A percentile compares a stretch with the other conserved stretches of the same genome.
Evolutionary conservation across 2,329 filamentous ascomycete species (phyloP).

Genomic region (Fusarium musae): DNA sequence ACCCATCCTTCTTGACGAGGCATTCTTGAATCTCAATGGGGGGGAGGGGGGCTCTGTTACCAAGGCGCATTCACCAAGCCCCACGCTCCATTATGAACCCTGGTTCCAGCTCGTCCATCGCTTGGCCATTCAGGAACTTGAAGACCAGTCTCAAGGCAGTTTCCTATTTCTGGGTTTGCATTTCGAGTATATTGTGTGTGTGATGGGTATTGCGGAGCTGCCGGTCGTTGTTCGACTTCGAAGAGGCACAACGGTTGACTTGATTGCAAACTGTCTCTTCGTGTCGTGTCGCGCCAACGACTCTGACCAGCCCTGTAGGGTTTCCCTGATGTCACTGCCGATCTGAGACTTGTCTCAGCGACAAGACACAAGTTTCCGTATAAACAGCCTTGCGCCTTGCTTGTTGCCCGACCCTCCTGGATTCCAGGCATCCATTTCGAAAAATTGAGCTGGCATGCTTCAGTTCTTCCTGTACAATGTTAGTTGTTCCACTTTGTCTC

Average conservation of each 20-base stretch:
- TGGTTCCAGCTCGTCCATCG: slow-evolving; percentile 35
- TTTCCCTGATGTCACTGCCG: slow-evolving; percentile 38
- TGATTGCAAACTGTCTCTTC: neutral
- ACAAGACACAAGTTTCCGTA: slow-evolving; percentile 12
- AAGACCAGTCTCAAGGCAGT: slow-evolving; percentile 35
- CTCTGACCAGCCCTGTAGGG: slow-evolving; percentile 43
- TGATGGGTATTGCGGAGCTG: slow-evolving; percentile 22
- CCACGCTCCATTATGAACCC: slow-evolving; percentile 36
- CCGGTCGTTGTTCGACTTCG: slow-evolving; percentile 21
- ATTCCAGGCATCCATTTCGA: slow-evolving; percentile 15
- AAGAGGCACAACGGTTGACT: slow-evolving; percentile 17
- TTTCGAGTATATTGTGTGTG: slow-evolving; percentile 13
- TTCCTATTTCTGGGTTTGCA: slow-evolving; percentile 28
- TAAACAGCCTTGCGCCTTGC: slow-evolving; percentile 2
- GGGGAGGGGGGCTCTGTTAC: slow-evolving; percentile 23
- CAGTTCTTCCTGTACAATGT: slow-evolving; percentile 1
- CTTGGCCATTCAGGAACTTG: slow-evolving; percentile 35
- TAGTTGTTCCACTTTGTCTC: slow-evolving; percentile 43
- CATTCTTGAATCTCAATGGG: slow-evolving; percentile 34
- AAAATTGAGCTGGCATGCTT: slow-evolving; percentile 7
- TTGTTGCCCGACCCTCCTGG: slow-evolving; percentile 2
- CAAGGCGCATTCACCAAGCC: slow-evolving; percentile 44
- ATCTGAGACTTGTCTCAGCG: slow-evolving; percentile 36
- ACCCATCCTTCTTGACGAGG: slow-evolving; percentile 30
- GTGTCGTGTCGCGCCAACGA: neutral